A percentile compares a stretch with the other conserved stretches of the same genome.
Evolutionary conservation across 2,329 filamentous ascomycete species (phyloP).

Genomic region (Ophiostoma sp.): DNA sequence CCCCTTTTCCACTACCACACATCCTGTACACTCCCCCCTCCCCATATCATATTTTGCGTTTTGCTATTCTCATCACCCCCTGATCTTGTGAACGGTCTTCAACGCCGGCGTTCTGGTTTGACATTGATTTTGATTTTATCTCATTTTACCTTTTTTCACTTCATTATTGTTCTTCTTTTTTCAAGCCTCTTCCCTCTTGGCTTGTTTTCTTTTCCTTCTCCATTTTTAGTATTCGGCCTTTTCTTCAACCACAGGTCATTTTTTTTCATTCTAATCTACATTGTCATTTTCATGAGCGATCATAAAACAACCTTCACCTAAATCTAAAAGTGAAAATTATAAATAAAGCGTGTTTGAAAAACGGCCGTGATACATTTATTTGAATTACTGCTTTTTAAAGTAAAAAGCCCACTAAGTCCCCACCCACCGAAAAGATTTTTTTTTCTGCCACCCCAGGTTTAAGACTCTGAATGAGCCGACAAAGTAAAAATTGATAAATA

Average conservation of each 20-base stretch:
- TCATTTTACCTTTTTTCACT: background rate
- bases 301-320: background rate
- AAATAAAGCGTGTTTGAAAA: background rate
- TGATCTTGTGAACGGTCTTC: slow-evolving; percentile 15
- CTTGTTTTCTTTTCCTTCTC: background rate
- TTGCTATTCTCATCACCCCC: background rate
- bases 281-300: background rate
- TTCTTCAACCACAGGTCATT: slow-evolving; percentile 15
- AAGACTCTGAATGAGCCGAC: background rate
- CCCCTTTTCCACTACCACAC: background rate
- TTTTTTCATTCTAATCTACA: slow-evolving; percentile 1
- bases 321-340: background rate
- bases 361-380: background rate
- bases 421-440: background rate
- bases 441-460: background rate
- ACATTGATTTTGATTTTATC: background rate
- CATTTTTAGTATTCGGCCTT: background rate
- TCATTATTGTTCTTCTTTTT: background rate
- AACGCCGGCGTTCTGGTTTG: slow-evolving; percentile 22
- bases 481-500: background rate
- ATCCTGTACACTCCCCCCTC: background rate
- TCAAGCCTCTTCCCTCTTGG: background rate
- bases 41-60: background rate
- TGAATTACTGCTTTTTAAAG: slow-evolving; percentile 4
- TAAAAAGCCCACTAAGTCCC: background rate